Evolutionary conservation across 2,329 filamentous ascomycete genomes (phyloP).

Genomic region (Colletotrichum neosansevieriae): DNA sequence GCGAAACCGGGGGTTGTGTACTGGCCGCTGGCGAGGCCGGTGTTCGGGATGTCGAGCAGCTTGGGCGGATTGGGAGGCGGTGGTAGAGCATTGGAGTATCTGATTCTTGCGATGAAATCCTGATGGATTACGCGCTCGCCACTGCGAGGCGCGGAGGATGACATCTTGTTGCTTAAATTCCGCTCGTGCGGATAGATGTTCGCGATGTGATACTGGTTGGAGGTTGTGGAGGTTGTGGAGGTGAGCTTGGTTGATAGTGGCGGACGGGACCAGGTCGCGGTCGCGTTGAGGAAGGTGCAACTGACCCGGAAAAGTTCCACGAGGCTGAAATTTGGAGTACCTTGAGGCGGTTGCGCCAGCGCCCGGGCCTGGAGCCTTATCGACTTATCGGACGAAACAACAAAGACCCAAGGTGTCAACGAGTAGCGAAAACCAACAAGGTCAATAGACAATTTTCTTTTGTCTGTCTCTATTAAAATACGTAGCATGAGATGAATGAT

Average conservation of each 20-base stretch:
- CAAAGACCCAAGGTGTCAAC: neutral
- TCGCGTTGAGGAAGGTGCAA: slow-evolving; percentile 34
- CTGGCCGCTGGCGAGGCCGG: slow-evolving; percentile 85
- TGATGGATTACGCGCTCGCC: slow-evolving; percentile 80
- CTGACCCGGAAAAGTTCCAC: slow-evolving; percentile 39
- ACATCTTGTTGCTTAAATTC: slow-evolving; percentile 43
- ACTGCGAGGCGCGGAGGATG: slow-evolving; percentile 52
- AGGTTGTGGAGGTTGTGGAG: neutral
- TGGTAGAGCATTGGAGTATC: slow-evolving; percentile 95
- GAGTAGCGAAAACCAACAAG: neutral
- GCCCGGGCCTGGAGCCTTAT: slow-evolving; percentile 32
- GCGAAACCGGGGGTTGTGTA: slow-evolving; percentile 94
- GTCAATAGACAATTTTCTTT: slow-evolving; percentile 22
- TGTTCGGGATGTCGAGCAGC: slow-evolving; percentile 96
- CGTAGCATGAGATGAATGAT: slow-evolving; percentile 37
- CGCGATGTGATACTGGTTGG: neutral
- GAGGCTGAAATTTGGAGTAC: slow-evolving; percentile 37
- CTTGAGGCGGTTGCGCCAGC: slow-evolving; percentile 18
- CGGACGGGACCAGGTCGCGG: slow-evolving; percentile 25
- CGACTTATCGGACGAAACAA: slow-evolving; percentile 29
- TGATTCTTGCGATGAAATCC: slow-evolving; percentile 95
- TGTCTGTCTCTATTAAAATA: slow-evolving; percentile 35
- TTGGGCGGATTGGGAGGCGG: slow-evolving; percentile 95
- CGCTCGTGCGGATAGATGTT: neutral
- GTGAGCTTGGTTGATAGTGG: neutral